These are phyloP conservation scores for Neofusicoccum ribis DNA, from an alignment of 2,329 filamentous ascomycete genomes.

Conservation along the genomic window DNA sequence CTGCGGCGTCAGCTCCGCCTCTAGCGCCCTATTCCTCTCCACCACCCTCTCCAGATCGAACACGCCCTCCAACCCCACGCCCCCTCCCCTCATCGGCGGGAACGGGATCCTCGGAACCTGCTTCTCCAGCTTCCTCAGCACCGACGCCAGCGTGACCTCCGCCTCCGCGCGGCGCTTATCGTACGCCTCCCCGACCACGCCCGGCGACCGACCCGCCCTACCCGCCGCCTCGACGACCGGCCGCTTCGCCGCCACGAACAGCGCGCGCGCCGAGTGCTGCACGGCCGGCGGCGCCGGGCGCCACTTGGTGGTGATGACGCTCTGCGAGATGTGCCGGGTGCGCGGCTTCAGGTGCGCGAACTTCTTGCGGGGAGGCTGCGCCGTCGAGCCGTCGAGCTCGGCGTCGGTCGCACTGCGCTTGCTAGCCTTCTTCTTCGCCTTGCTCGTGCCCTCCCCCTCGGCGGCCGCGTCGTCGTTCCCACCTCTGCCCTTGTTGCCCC, in stretches of 20 bases:
- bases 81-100: constrained; percentile 55
- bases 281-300: constrained; percentile 49
- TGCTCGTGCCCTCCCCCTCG: too few relatives aligned
- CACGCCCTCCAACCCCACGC: constrained; percentile 34
- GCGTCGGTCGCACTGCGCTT: neutral
- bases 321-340: constrained; percentile 38
- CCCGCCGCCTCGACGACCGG: constrained; percentile 58
- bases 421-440: neutral
- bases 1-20: constrained; percentile 61
- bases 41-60: constrained; percentile 67
- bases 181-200: neutral
- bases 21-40: constrained; percentile 57
- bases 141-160: constrained; percentile 55
- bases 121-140: constrained; percentile 57
- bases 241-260: constrained; percentile 55
- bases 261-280: constrained; percentile 51
- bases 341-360: constrained; percentile 37
- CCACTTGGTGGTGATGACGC: constrained; percentile 47
- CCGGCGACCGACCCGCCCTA: constrained; percentile 40
- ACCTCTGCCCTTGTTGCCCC: neutral
- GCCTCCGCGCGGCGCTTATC: constrained; percentile 51
- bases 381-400: neutral
- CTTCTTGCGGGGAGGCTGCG: neutral
- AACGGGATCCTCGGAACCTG: constrained; percentile 66
- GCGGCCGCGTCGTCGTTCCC: too few relatives aligned